Conservation (phyloP, 306 rosid species). For the Prunus persica region Prunus_persica_NCBIv2 NC_034011.1:23062501-23063000, state of each 20-base stretch:
- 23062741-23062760: neutral
- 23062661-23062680: neutral
- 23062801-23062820: neutral
- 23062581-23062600: neutral
- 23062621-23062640: constrained; percentile 8
- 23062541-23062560: constrained; percentile 15
- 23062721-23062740: neutral
- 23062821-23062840: neutral
- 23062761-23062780: neutral
- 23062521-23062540: constrained; percentile 13
- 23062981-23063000: too few species aligned
- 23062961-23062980: too few species aligned
- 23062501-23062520: constrained; percentile 7
- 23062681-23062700: constrained; percentile 1
- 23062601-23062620: constrained; percentile 16
- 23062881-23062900: neutral
- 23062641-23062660: neutral
- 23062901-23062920: neutral
- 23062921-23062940: too few species aligned
- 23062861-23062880: neutral
- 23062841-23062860: neutral
- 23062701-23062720: neutral
- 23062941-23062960: too few species aligned
- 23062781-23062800: neutral
- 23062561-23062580: neutral